Evolutionary conservation across 345 rosid genomes (phyloP), one percentile per base, ranked within the genome.

Genomic region (Dovyalis caffra): DNA sequence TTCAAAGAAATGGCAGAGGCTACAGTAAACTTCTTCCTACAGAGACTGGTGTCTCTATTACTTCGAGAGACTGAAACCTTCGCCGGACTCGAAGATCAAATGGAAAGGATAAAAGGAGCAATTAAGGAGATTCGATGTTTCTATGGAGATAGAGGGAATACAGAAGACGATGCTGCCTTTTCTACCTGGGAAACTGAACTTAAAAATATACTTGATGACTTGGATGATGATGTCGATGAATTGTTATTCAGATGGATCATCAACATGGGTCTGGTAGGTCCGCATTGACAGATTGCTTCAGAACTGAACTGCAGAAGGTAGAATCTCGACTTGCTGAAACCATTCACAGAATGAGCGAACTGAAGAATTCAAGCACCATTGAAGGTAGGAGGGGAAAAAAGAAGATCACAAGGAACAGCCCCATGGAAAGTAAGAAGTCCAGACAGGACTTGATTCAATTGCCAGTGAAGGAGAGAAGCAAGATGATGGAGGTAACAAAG

Each of bases 211-310:
- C 18, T 81, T 11, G 33, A 20, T 40, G 78, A 74, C 43, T 53
- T 60, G 68, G 85, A 81, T 34, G 79, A 84, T 56, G 78, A 58
- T 16, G 71, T 81, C 0, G 85, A 81, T 75, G 78, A 77, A 37
- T 81, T 43, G 60, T 77, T 53, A 72, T 81, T 65, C 75, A 79
- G 79, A 74, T 77, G 66, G 78, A 76, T 70, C 69, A 49, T 71
- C 62, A 68, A 20, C 26, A 34, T 16, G 74, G 31, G n/a, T 12
- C 77, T 34, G 80, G 77, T 69, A 63, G 60, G 58, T 14, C 49
- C 58, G 56, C 16, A 2, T 65, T 65, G 78, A 81, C 62, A 21
- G 76, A 81, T 8, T 8, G 68, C 33, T 84, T 84, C 76, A 12
- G 56, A 28, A 25, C 18, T 74, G 45, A 67, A 53, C 35, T 74